Evolutionary conservation across 768 basidiomycete species (phyloP), one percentile per base, ranked within the genome.

Genomic region (Leccinum pellstonianum): DNA sequence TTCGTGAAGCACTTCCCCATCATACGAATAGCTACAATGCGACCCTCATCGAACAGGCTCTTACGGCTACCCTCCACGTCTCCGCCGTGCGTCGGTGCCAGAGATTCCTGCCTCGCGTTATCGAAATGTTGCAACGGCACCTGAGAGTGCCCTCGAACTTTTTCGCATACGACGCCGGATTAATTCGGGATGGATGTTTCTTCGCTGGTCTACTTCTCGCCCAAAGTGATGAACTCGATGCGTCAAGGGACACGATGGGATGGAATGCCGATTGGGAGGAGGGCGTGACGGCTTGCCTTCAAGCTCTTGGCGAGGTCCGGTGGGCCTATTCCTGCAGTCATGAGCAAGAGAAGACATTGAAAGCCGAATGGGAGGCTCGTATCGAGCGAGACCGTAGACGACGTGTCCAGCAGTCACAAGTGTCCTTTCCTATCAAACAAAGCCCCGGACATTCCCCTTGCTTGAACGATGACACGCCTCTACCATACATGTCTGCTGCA

Each of bases 131-230:
- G 33, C 81, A 82, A 61, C 74, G 75, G 6, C 83, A 86, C 64
- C 68, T 84, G 5, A 73, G 64, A 11, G 68, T 76, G 23, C 63
- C 78, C 4, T 70, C 73, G 2, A 76, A 74, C 12, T 83, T 96
- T 64, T 93, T 97, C 69, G 81, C 81, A 65, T 95, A 88, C 80
- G 95, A 98, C 70, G 84, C 93, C 1, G 88, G 89, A 19, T 80
- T 95, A 4, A 86, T 95, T 55, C 84, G 91, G 19, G 94, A 96
- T 66, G 95, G 95, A 3, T 92, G 89, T 67, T 96, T 89, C 80
- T 95, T 89, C 66, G 91, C 91, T 4, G 93, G 86, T 2, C 83
- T 88, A 62, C 76, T 94, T 41, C 81, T 92, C 6, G 90, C 90
- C 0, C 85, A 83, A 58, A 70, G 76, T 8, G 84, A 82, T 21